Conservation (phyloP, 306 rosid genomes). For the Quercus gilva region DNA sequence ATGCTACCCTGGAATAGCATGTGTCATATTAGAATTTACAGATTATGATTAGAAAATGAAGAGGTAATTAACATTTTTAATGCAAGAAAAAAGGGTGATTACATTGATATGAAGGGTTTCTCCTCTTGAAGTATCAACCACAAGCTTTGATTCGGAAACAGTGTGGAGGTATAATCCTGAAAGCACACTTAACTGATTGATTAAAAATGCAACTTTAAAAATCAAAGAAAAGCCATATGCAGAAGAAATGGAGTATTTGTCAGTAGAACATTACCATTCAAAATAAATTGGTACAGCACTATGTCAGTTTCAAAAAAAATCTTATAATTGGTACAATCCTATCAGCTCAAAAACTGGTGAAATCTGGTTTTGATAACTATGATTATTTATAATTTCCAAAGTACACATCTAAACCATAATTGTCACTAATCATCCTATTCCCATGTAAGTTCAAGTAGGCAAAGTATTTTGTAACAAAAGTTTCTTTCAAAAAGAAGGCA, state of each 20-base stretch:
- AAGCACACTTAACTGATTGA: conserved; percentile 21
- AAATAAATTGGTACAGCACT: not conserved
- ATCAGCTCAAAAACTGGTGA: too few species aligned
- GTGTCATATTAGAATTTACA: not conserved
- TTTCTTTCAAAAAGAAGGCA: too few species aligned
- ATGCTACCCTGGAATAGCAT: not conserved
- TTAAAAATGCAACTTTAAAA: not conserved
- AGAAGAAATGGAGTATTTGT: not conserved
- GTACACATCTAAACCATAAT: too few species aligned
- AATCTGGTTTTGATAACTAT: too few species aligned
- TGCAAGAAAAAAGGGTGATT: conserved; percentile 21
- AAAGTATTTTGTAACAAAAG: too few species aligned
- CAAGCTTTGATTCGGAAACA: conserved; percentile 74
- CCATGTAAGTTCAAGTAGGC: too few species aligned
- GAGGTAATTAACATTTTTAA: not conserved
- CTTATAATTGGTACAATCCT: too few species aligned
- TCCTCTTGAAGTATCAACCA: conserved; percentile 90
- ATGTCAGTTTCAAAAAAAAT: not conserved
- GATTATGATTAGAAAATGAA: conserved; percentile 16
- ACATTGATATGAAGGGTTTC: conserved; percentile 72
- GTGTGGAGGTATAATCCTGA: conserved; percentile 71
- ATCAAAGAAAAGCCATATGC: not conserved
- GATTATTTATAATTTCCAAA: too few species aligned
- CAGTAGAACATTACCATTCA: not conserved
- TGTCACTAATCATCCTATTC: too few species aligned